Percentiles rank a stretch among this genome's conserved stretches.
phyloP scores from a whole-genome alignment of 2,329 filamentous ascomycete genomes.

The Aureobasidium mangrovei region DNA sequence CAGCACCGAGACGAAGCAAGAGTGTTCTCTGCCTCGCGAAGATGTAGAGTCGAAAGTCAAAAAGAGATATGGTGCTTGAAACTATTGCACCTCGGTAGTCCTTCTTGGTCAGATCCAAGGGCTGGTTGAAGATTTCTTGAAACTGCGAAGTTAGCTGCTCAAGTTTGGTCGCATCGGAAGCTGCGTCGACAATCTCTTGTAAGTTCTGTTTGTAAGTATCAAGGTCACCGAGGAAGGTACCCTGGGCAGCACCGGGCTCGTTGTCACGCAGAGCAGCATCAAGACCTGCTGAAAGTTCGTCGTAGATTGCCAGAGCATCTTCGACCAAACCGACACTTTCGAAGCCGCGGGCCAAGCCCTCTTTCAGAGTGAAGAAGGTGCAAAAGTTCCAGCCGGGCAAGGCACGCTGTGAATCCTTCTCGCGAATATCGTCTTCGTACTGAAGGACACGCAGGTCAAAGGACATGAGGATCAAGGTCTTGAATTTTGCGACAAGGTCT shows the following conservation, averaged over 20 bases:
- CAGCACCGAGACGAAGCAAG: slow-evolving; percentile 61
- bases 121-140: slow-evolving; percentile 23
- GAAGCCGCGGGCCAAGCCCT: slow-evolving; percentile 85
- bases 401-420: slow-evolving; percentile 77
- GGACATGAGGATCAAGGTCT: slow-evolving; percentile 74
- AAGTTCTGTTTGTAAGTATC: slow-evolving; percentile 10
- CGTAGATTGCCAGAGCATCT: slow-evolving; percentile 88
- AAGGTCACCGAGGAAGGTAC: slow-evolving; percentile 16
- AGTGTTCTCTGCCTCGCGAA: slow-evolving; percentile 82
- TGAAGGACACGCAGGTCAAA: slow-evolving; percentile 87
- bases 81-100: slow-evolving; percentile 87
- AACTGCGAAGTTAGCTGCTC: slow-evolving; percentile 3
- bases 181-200: neutral
- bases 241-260: slow-evolving; percentile 38
- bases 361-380: slow-evolving; percentile 96
- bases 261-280: slow-evolving; percentile 76
- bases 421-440: slow-evolving; percentile 94
- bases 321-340: slow-evolving; percentile 94
- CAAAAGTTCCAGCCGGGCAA: slow-evolving; percentile 98
- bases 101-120: slow-evolving; percentile 46
- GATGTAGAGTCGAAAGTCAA: slow-evolving; percentile 90
- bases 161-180: neutral
- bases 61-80: slow-evolving; percentile 88
- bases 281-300: slow-evolving; percentile 81
- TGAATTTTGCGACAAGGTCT: slow-evolving; percentile 78